Conservation (phyloP, 2,329 filamentous ascomycete species). For the Clarireedia monteithiana region DNA sequence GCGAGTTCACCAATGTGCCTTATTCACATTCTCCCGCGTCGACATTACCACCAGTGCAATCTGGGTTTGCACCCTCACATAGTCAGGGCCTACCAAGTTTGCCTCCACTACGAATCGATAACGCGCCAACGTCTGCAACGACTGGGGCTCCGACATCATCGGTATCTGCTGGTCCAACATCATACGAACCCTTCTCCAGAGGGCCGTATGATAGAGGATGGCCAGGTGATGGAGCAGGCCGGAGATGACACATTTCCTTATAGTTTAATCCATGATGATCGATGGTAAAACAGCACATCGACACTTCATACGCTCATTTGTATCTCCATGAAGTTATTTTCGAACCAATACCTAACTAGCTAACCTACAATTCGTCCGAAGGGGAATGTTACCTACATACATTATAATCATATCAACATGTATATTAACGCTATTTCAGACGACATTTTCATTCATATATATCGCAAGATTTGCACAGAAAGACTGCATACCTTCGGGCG, state of each 20-base stretch:
- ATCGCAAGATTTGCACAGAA: constrained; percentile 10
- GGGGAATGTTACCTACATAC: background rate
- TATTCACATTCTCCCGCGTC: constrained; percentile 25
- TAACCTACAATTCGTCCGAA: background rate
- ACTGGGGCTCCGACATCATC: constrained; percentile 12
- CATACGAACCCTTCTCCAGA: constrained; percentile 23
- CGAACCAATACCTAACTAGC: background rate
- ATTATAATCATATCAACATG: constrained; percentile 13
- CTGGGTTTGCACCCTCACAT: constrained; percentile 13
- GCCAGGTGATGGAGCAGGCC: constrained; percentile 21
- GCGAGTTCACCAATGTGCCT: constrained; percentile 23
- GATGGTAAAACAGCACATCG: constrained; percentile 9
- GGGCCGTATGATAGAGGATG: constrained; percentile 22
- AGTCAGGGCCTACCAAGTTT: constrained; percentile 19
- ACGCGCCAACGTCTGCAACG: constrained; percentile 13
- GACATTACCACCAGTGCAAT: constrained; percentile 23
- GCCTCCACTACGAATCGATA: constrained; percentile 27
- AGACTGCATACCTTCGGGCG: constrained; percentile 9
- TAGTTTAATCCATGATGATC: background rate
- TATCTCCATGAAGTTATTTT: background rate
- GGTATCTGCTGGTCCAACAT: constrained; percentile 14
- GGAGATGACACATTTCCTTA: constrained; percentile 1
- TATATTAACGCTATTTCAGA: constrained; percentile 23
- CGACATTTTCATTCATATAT: constrained; percentile 24
- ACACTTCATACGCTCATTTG: background rate